Base-by-base conservation (phyloP, 805 yeast species). In the Kodamaea sagamina region DNA sequence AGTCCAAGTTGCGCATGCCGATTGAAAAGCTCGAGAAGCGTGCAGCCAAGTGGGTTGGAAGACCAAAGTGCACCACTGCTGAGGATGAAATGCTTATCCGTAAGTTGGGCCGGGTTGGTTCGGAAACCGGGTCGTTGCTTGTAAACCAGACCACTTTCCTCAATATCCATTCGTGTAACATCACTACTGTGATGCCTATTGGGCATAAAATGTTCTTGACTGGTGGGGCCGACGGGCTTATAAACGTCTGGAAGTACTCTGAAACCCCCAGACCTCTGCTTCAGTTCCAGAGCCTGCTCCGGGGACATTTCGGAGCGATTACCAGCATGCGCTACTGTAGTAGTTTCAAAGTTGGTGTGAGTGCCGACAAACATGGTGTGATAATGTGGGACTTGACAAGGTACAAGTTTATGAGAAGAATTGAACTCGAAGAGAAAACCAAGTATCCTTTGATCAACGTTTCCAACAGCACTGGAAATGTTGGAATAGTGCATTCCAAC, bases 331-430 rank as follows among this genome's bases (percentile, higher is more conserved):
- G 66, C 28, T 68, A 72, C 24, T 75, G 82, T 18, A 63, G 72
- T 6, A 75, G 79, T 32, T 83, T 71, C 54, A 80, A 82, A 41
- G 58, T 75, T 3, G 66, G 84, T 7, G 47, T 83, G 9, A 76
- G 84, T 47, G 58, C 78, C 17, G 89, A 84, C 55, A 51, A 42
- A 0, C 64, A 58, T 6, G 92, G 95, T 0, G 77, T 81, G 2
- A 71, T 72, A 13, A 48, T 81, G 3, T 87, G 95, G 92, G 88
- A 87, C 52, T 50, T 80, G 29, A 71, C 80, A 1, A 57, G 81
- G 22, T 69, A 68, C 40, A 72, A 72, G 40, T 71, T 74, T 32
- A 73, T 85, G 3, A 61, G 86, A 43, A 55, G 55, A 36, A 48
- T 70, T 4, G 55, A 27, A 2, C 46, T 55, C 4, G 34, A 51